Evolutionary conservation across 192 early-diverging fungal genomes (phyloP), one percentile per base, ranked within the genome.

Genomic region (Coemansia sp.): DNA sequence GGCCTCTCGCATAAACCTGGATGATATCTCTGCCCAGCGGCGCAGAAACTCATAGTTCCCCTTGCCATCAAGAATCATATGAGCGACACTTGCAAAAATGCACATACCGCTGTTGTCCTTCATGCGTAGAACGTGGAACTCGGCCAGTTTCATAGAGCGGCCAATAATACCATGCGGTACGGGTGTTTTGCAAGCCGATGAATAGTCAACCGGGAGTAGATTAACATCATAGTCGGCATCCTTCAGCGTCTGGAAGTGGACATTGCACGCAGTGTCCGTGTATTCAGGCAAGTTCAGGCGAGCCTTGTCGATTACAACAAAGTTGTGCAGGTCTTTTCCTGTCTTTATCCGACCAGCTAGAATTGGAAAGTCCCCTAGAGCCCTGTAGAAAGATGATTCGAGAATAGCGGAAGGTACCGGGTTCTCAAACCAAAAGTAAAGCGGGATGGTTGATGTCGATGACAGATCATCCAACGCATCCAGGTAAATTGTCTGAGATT

Each of bases 241-340:
- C 31, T 62, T 27, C 3, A 73, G 37, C 3, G 50, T 47, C 0
- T 13, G 7, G 38, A 58, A 67, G 28, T 67, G 59, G 11, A 58
- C 20, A 2, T 50, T 9, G 44, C 61, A 59, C 15, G 36, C n/a
- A 2, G 71, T 55, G 55, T 63, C 65, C 1, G 19, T 37, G 27
- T 59, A 73, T 23, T 59, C 50, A 30, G 71, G 71, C 56, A 74
- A 42, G 38, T 67, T 73, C 10, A 73, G 27, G 33, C 62, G 30
- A 33, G 20, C 7, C 30, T 28, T n/a, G 29, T 72, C 55, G 0
- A 66, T 55, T 4, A 36, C 47, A 14, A 72, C 20, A 13, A 50
- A 8, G 5, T 13, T 36, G 14, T 45, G 37, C 0, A 59, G 50
- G 11, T 58, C 29, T 10, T 30, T 13, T 3, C 19, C 55, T 14